A percentile compares a stretch with the other conserved stretches of the same genome.
phyloP scores from a whole-genome alignment of 2,329 filamentous ascomycete species.

The Cryphonectria naterciae region DNA sequence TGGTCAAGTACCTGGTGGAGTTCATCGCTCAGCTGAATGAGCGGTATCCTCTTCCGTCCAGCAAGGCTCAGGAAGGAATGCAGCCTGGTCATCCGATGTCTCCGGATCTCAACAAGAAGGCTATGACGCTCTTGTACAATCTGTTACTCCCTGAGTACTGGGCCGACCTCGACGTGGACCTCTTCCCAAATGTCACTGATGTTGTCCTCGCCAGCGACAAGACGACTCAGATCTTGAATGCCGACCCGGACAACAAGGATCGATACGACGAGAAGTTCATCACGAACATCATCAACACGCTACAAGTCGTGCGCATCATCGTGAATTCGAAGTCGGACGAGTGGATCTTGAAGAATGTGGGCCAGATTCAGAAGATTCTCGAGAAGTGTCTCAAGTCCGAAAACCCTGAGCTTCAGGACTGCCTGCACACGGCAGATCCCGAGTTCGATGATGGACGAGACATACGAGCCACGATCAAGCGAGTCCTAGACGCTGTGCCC shows the following conservation, averaged over 20 bases:
- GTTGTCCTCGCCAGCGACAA: conserved; percentile 83
- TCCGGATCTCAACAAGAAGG: conserved; percentile 83
- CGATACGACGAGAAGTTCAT: conserved; percentile 83
- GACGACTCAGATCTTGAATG: conserved; percentile 62
- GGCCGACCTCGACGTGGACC: conserved; percentile 88
- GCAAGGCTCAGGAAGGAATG: conserved; percentile 62
- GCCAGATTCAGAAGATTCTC: conserved; percentile 80
- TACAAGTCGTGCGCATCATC: conserved; percentile 89
- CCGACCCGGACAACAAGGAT: conserved; percentile 66
- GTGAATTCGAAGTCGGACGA: conserved; percentile 86
- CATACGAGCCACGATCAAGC: conserved; percentile 75
- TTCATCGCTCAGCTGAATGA: conserved; percentile 92
- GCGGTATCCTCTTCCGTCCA: conserved; percentile 76
- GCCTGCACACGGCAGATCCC: conserved; percentile 75
- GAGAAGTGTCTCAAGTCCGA: conserved; percentile 90
- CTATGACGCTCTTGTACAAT: conserved; percentile 79
- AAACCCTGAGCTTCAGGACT: conserved; percentile 91
- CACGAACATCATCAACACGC: conserved; percentile 87
- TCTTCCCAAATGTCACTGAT: conserved; percentile 89
- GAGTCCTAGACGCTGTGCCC: conserved; percentile 87
- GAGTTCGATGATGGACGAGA: conserved; percentile 70
- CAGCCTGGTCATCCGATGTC: conserved; percentile 56
- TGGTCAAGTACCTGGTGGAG: conserved; percentile 93
- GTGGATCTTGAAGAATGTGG: conserved; percentile 82
- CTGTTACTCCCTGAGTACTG: conserved; percentile 86